Evolutionary conservation across 768 basidiomycete genomes (phyloP).

Genomic region (Filobasidium floriforme): DNA sequence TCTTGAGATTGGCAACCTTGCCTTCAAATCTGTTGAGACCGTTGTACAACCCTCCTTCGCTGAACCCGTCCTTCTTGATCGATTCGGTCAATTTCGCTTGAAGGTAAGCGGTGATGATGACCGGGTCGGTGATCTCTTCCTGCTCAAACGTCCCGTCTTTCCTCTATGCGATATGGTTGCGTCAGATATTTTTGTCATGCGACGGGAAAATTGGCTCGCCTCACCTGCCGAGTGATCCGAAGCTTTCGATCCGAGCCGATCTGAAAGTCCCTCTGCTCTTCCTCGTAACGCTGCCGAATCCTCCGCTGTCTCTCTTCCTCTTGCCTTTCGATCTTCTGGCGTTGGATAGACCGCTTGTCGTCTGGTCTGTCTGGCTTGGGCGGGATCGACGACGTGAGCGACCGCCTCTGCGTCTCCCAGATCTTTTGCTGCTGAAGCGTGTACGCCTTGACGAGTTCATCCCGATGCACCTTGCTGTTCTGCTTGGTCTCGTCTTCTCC

Average conservation of each 20-base stretch:
- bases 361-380: conserved; percentile 1
- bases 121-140: conserved; percentile 1
- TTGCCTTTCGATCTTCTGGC: conserved; percentile 1
- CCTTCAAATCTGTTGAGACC: not conserved
- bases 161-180: not conserved
- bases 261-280: conserved; percentile 1
- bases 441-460: conserved; percentile 9
- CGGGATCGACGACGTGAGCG: not conserved
- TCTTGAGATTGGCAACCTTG: conserved; percentile 3
- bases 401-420: conserved; percentile 15
- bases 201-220: not conserved
- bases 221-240: conserved; percentile 18
- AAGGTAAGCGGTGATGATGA: conserved; percentile 9
- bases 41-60: not conserved
- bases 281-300: conserved; percentile 9
- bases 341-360: not conserved
- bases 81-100: conserved; percentile 2
- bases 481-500: conserved; percentile 12
- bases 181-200: not conserved
- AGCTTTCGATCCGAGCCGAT: conserved; percentile 13
- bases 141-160: conserved; percentile 6
- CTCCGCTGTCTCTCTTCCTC: conserved; percentile 2
- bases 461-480: conserved; percentile 12
- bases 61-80: conserved; percentile 2
- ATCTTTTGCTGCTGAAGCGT: conserved; percentile 14